Percentiles rank a stretch among this genome's conserved stretches.
phyloP scores from a whole-genome alignment of 352 stramenopile species.

The Phytophthora hibernalis region DNA sequence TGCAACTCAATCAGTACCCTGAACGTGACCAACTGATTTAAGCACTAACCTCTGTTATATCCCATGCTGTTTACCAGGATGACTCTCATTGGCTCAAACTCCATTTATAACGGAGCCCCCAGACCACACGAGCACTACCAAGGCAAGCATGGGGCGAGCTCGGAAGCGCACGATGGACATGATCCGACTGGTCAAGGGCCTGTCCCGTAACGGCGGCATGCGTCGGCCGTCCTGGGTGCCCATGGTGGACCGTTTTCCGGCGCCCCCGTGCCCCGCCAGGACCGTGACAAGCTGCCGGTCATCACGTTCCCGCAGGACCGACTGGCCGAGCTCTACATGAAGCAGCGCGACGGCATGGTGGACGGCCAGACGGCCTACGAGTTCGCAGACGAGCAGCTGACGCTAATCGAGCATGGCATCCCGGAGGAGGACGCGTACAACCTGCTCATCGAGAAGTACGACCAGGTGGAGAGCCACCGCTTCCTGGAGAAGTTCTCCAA shows the following conservation, averaged over 20 bases:
- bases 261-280: slow-evolving; percentile 73
- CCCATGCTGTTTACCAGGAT: no score
- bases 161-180: slow-evolving; percentile 82
- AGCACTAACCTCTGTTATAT: no score
- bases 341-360: slow-evolving; percentile 67
- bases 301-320: slow-evolving; percentile 89
- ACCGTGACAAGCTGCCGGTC: slow-evolving; percentile 76
- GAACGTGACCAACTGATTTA: no score
- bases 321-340: slow-evolving; percentile 85
- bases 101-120: neutral
- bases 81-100: neutral
- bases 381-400: slow-evolving; percentile 88
- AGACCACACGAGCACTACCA: slow-evolving; percentile 2
- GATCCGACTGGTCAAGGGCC: slow-evolving; percentile 79
- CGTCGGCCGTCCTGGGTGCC: slow-evolving; percentile 71
- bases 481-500: slow-evolving; percentile 87
- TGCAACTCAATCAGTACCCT: no score
- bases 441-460: slow-evolving; percentile 87
- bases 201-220: slow-evolving; percentile 85
- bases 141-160: slow-evolving; percentile 71
- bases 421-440: slow-evolving; percentile 82
- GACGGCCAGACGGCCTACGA: slow-evolving; percentile 87
- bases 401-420: slow-evolving; percentile 84
- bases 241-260: slow-evolving; percentile 80
- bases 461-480: slow-evolving; percentile 79